Conservation (phyloP, 2,329 filamentous ascomycete species). For the Monosporascus sp. region DNA sequence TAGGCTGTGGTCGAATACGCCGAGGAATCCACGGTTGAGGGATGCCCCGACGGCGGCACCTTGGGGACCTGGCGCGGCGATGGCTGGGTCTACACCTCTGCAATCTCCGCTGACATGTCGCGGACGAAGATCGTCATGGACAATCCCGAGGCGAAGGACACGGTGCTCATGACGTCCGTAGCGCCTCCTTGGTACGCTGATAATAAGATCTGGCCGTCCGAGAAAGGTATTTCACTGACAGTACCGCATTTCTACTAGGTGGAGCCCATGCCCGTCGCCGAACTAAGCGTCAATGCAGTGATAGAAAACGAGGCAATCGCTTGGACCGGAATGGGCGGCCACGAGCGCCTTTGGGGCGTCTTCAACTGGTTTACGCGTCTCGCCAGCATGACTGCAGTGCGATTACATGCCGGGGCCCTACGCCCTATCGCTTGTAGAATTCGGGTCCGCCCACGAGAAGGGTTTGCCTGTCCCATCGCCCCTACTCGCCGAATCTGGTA, state of each 20-base stretch:
- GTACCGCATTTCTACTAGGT: constrained; percentile 14
- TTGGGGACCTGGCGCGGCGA: constrained; percentile 4
- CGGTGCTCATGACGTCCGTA: constrained; percentile 9
- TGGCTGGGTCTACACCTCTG: constrained; percentile 9
- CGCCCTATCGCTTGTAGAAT: no score
- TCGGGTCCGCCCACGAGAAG: no score
- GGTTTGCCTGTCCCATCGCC: no score
- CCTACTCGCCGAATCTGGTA: no score
- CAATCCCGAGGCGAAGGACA: constrained; percentile 8
- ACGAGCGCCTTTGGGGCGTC: no score
- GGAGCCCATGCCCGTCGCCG: constrained; percentile 14
- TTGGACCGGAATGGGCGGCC: no score
- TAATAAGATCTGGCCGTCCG: background rate
- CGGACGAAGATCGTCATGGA: constrained; percentile 6
- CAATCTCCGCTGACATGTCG: constrained; percentile 10
- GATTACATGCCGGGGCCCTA: no score
- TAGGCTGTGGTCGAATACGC: constrained; percentile 19
- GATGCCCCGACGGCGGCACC: constrained; percentile 6
- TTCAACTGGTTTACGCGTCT: no score
- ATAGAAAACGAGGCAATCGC: no score
- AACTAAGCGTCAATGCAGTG: background rate
- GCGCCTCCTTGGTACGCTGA: constrained; percentile 10
- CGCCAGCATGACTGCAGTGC: no score
- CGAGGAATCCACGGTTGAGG: constrained; percentile 13
- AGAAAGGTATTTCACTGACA: constrained; percentile 1